Percentiles rank a stretch among this genome's conserved stretches.
These are phyloP conservation scores for Monosporascus sp. DNA, from an alignment of 2,329 filamentous ascomycete species.

Conservation along the genomic window DNA sequence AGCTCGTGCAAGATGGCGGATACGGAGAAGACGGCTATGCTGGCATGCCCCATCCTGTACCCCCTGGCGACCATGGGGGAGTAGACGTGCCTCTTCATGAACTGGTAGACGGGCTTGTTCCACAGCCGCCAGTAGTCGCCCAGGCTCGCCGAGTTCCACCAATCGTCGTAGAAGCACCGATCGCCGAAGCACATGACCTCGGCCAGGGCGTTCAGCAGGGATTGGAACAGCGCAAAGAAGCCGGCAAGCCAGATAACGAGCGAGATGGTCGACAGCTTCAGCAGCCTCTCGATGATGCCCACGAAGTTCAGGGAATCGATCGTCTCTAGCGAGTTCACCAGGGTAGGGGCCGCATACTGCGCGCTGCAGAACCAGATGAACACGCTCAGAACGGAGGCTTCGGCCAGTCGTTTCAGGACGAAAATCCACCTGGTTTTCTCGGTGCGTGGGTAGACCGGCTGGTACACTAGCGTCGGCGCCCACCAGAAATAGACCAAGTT, in stretches of 20 bases:
- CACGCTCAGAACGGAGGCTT: constrained; percentile 71
- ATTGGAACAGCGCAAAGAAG: constrained; percentile 96
- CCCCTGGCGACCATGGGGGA: constrained; percentile 81
- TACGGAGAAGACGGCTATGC: constrained; percentile 78
- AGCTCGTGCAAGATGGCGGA: constrained; percentile 89
- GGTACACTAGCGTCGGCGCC: constrained; percentile 93
- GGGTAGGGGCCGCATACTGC: constrained; percentile 87
- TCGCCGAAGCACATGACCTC: constrained; percentile 89
- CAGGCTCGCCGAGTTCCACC: constrained; percentile 91
- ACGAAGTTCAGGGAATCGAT: constrained; percentile 75
- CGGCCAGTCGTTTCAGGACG: constrained; percentile 74
- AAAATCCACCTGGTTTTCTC: constrained; percentile 80
- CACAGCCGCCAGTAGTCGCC: constrained; percentile 91
- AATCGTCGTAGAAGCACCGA: constrained; percentile 91
- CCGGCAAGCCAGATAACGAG: constrained; percentile 95
- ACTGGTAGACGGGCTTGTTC: constrained; percentile 97
- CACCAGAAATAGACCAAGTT: constrained; percentile 97
- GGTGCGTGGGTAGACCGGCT: constrained; percentile 90
- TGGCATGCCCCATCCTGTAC: constrained; percentile 66
- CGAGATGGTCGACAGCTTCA: constrained; percentile 94
- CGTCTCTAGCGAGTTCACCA: constrained; percentile 85
- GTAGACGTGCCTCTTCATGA: constrained; percentile 94
- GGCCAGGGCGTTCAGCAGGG: constrained; percentile 82
- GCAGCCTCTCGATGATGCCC: constrained; percentile 79
- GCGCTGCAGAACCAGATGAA: constrained; percentile 95